Percentiles rank a stretch among this genome's conserved stretches.
Evolutionary conservation across 1,139 yeast genomes (phyloP).

Genomic region (Debaryomycetaceae sp.): DNA sequence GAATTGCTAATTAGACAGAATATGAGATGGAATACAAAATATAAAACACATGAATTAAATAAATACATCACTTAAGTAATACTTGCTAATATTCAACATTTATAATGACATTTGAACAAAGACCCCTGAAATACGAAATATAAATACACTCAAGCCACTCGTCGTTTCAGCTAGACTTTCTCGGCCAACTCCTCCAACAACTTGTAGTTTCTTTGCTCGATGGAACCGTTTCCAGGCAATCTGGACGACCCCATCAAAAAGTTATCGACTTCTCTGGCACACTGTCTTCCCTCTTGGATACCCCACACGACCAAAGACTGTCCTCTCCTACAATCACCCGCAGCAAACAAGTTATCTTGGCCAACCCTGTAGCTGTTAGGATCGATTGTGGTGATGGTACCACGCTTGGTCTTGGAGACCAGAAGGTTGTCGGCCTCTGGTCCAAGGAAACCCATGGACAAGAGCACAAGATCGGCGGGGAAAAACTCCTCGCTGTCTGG

Average conservation of each 20-base stretch:
- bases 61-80: too few species aligned
- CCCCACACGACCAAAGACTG: slow-evolving; percentile 99
- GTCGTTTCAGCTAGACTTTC: slow-evolving; percentile 31
- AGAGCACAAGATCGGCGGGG: slow-evolving; percentile 90
- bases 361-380: slow-evolving; percentile 71
- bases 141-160: too few species aligned
- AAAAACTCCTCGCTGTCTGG: slow-evolving; percentile 92
- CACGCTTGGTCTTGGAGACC: slow-evolving; percentile 76
- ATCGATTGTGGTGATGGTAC: slow-evolving; percentile 72
- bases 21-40: too few species aligned
- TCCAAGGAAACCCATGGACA: slow-evolving; percentile 97
- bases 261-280: slow-evolving; percentile 90
- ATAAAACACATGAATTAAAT: too few species aligned
- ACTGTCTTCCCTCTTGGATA: slow-evolving; percentile 97
- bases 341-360: slow-evolving; percentile 74
- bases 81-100: too few species aligned
- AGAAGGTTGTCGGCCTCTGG: slow-evolving; percentile 84
- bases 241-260: slow-evolving; percentile 75
- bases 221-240: slow-evolving; percentile 92
- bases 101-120: too few species aligned
- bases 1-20: too few species aligned
- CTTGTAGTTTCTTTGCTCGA: slow-evolving; percentile 77
- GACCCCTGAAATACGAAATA: too few species aligned
- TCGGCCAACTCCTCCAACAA: slow-evolving; percentile 72
- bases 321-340: slow-evolving; percentile 99